phyloP scores from a whole-genome alignment of 106 monocot genomes.

The Triglochin maritima region DNA sequence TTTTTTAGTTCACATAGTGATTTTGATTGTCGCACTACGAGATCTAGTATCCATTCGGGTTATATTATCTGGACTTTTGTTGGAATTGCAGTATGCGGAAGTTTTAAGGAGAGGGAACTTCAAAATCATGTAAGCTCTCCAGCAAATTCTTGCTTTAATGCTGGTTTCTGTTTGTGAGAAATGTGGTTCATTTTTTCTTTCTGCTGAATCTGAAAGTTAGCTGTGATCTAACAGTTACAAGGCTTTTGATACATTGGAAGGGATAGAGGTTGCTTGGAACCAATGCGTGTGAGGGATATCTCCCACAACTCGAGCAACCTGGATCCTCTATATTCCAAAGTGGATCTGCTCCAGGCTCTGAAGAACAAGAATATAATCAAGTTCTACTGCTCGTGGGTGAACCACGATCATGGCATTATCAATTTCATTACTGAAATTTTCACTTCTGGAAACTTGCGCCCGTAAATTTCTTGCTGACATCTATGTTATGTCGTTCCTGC shows the following conservation, averaged over 20 bases:
- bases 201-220: neutral
- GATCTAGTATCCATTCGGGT: neutral
- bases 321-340: slow-evolving; percentile 27
- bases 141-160: neutral
- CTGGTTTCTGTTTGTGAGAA: neutral
- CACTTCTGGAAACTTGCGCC: slow-evolving; percentile 37
- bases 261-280: slow-evolving; percentile 49
- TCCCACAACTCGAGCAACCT: slow-evolving; percentile 21
- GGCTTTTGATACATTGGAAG: slow-evolving; percentile 39
- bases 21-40: neutral
- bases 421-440: slow-evolving; percentile 45
- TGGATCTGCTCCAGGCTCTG: slow-evolving; percentile 34
- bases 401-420: slow-evolving; percentile 18
- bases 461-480: slow-evolving; percentile 10
- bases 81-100: slow-evolving; percentile 34
- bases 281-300: slow-evolving; percentile 30
- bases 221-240: slow-evolving; percentile 17
- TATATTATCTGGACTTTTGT: neutral
- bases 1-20: neutral
- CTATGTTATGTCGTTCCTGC: neutral
- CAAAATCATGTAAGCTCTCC: slow-evolving; percentile 33
- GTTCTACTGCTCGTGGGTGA: slow-evolving; percentile 35
- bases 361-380: slow-evolving; percentile 47
- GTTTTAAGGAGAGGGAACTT: slow-evolving; percentile 38
- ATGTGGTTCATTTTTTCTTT: neutral